Percentiles rank a stretch among this genome's conserved stretches.
phyloP scores from a whole-genome alignment of 148 eudicot species.

The Rhododendron henanense region DNA sequence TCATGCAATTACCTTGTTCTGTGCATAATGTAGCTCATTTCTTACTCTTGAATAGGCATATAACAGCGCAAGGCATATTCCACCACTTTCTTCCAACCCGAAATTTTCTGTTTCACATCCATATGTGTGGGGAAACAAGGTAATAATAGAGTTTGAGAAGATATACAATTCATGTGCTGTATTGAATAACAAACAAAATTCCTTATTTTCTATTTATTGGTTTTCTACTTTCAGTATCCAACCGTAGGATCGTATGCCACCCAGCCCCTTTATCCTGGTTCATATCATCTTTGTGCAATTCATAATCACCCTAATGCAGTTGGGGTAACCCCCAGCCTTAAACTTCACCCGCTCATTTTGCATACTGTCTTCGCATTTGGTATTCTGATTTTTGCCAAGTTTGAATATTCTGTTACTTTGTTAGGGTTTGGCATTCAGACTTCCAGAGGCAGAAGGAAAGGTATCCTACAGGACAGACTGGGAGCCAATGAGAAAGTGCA shows the following conservation, averaged over 20 bases:
- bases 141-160: background rate
- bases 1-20: background rate
- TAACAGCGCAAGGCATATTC: background rate
- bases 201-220: background rate
- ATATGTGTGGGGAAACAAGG: background rate
- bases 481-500: background rate
- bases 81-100: background rate
- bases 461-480: background rate
- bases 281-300: background rate
- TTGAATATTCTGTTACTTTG: background rate
- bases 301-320: background rate
- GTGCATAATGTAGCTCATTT: background rate
- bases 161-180: background rate
- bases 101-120: background rate
- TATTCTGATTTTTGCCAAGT: background rate
- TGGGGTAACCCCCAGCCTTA: background rate
- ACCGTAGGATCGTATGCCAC: background rate
- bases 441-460: background rate
- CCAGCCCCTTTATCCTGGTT: background rate
- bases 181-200: background rate
- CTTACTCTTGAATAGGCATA: background rate
- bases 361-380: background rate
- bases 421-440: background rate
- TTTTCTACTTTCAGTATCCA: background rate
- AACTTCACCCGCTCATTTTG: background rate